Evolutionary conservation across 164 flowering plant species (phyloP), one percentile per base, ranked within the genome.

Genomic region (Akebia trifoliata): DNA sequence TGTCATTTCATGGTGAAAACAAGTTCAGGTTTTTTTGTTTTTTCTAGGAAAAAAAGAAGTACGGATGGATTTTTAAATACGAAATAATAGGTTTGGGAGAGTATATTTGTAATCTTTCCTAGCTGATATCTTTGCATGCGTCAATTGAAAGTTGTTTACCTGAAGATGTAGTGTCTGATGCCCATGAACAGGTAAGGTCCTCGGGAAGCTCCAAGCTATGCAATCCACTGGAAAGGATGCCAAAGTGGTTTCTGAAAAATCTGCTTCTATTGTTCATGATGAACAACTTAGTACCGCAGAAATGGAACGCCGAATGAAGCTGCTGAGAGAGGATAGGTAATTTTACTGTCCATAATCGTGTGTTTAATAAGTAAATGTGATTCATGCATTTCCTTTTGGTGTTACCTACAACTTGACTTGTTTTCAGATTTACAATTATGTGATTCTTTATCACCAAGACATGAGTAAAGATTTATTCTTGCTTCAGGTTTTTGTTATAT

Each of bases 271-370:
- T 30, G 35, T 57, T 30, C 62, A 74, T 57, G 71, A 65, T 69
- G 90, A 81, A 49, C 87, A 81, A 64, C 86, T 88, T 20, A 81
- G 84, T 53, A 31, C 71, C 12, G 67, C 70, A 54, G 95, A 84
- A 67, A 72, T 85, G 80, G 78, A 72, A 58, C 83, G 67, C 8
- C 74, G 95, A 4, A 80, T 86, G 42, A 84, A 79, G 68, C 70
- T 88, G 30, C 62, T 91, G 62, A 80, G 60, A 62, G 90, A 83
- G 22, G 70, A 83, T 59, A 78, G 85, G 97, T 90, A 73, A 46
- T 15, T 56, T 39, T 57, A 26, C 25, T 39, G 26, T 48, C 24
- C 29, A 6, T 28, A 53, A 4, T 18, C 17, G 34, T 44, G 18
- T 10, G 2, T 21, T 53, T 45, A 17, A 7, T 5, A 37, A 29